These are phyloP conservation scores for Vaccinium vitisidaea DNA, from an alignment of 148 eudicot species.

Conservation along the genomic window DNA sequence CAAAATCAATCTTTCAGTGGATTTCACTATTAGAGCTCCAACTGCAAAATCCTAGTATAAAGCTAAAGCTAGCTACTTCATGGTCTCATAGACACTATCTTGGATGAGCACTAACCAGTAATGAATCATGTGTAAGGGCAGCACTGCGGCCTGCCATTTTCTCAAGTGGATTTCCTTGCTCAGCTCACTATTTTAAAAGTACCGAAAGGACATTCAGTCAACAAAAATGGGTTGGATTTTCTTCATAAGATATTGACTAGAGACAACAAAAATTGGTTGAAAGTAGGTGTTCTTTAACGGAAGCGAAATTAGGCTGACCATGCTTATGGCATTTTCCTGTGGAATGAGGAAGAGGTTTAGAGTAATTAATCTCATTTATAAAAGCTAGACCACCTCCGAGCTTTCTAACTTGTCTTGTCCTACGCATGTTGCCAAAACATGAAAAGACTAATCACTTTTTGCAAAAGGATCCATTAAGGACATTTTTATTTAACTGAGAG, in stretches of 20 bases:
- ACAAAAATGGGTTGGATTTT: background rate
- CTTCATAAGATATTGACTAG: background rate
- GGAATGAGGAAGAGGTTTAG: background rate
- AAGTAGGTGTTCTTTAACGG: background rate
- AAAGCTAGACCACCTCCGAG: background rate
- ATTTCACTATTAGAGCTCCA: background rate
- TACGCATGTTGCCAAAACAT: background rate
- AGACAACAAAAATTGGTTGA: background rate
- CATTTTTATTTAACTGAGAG: background rate
- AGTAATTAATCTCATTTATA: background rate
- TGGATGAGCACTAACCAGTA: background rate
- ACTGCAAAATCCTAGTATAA: background rate
- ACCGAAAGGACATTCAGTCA: background rate
- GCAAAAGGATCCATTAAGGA: background rate
- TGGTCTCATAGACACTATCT: background rate
- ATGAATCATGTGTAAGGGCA: background rate
- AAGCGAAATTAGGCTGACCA: background rate
- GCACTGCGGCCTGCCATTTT: slow-evolving; percentile 4
- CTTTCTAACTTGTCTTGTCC: background rate
- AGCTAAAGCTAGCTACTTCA: background rate
- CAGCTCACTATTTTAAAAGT: background rate
- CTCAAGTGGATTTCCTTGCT: slow-evolving; percentile 5
- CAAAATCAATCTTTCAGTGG: background rate
- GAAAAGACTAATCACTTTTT: background rate
- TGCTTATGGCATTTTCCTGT: background rate